Conservation (phyloP, 495 filamentous ascomycete species). For the Penicillium coffeae region DNA sequence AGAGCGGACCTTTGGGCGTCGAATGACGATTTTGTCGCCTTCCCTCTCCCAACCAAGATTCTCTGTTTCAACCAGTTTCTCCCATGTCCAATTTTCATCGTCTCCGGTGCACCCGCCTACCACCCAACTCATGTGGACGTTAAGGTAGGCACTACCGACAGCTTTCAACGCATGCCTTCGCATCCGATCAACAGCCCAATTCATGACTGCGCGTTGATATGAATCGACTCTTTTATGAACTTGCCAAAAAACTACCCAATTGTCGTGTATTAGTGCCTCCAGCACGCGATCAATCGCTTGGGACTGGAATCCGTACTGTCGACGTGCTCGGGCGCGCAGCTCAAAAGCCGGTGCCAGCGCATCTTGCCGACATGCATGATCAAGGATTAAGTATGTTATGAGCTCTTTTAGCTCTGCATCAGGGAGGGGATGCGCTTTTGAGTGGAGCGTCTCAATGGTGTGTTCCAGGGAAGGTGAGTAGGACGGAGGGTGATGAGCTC, state of each 20-base stretch:
- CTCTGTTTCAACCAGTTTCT: constrained; percentile 57
- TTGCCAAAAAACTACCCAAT: constrained; percentile 77
- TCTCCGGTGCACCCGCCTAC: constrained; percentile 47
- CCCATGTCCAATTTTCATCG: constrained; percentile 69
- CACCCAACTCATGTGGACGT: constrained; percentile 53
- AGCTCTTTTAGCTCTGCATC: constrained; percentile 70
- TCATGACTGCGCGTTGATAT: constrained; percentile 70
- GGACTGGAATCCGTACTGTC: constrained; percentile 54
- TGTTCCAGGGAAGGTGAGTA: constrained; percentile 85
- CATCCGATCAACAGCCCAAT: constrained; percentile 69
- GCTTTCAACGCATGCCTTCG: constrained; percentile 73
- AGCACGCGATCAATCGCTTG: constrained; percentile 63
- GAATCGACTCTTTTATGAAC: constrained; percentile 69
- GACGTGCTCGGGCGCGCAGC: constrained; percentile 44
- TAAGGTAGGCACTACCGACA: constrained; percentile 77
- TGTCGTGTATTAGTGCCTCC: constrained; percentile 67
- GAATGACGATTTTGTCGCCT: constrained; percentile 65
- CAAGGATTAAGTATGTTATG: constrained; percentile 75
- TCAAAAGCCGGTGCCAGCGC: constrained; percentile 69
- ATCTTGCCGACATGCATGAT: constrained; percentile 80
- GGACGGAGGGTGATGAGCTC: constrained; percentile 73
- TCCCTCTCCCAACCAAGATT: constrained; percentile 79
- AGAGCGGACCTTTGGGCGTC: constrained; percentile 45
- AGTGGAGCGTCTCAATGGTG: constrained; percentile 68
- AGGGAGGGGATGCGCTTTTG: constrained; percentile 55